phyloP scores from a whole-genome alignment of 495 filamentous ascomycete genomes.

The Annulohypoxylon stygium region DNA sequence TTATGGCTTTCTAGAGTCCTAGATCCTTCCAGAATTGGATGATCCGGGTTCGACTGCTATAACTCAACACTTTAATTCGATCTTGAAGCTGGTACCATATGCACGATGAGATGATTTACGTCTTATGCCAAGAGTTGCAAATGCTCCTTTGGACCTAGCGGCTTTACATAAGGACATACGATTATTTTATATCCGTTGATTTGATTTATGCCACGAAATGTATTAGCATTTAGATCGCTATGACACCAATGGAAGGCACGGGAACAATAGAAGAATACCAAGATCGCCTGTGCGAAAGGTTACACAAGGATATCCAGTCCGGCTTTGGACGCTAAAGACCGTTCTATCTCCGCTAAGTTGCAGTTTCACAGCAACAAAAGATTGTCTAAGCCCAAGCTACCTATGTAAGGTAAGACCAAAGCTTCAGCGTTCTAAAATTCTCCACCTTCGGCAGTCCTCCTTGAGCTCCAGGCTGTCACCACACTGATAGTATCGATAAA shows the following conservation, averaged over 20 bases:
- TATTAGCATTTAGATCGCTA: not conserved
- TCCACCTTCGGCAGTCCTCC: too few species aligned
- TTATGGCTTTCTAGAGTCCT: not conserved
- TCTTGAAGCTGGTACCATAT: not conserved
- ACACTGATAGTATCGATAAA: slow-evolving; percentile 7
- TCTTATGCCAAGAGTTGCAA: not conserved
- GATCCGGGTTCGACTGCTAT: not conserved
- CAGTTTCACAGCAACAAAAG: not conserved
- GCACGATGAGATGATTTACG: not conserved
- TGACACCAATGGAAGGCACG: not conserved
- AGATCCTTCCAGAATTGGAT: not conserved
- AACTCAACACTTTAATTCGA: not conserved
- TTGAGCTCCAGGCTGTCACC: too few species aligned
- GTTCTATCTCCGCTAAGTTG: slow-evolving; percentile 1
- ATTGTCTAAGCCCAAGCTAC: not conserved
- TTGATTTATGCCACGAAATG: not conserved
- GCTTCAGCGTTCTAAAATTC: too few species aligned
- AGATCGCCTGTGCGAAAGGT: not conserved
- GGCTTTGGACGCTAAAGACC: not conserved
- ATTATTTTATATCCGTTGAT: not conserved
- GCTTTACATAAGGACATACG: not conserved
- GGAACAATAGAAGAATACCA: not conserved
- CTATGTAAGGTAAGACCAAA: too few species aligned
- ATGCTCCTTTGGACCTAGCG: not conserved
- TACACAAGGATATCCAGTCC: not conserved